These are phyloP conservation scores for Mycena haematopus DNA, from an alignment of 768 basidiomycete species.

Conservation along the genomic window DNA sequence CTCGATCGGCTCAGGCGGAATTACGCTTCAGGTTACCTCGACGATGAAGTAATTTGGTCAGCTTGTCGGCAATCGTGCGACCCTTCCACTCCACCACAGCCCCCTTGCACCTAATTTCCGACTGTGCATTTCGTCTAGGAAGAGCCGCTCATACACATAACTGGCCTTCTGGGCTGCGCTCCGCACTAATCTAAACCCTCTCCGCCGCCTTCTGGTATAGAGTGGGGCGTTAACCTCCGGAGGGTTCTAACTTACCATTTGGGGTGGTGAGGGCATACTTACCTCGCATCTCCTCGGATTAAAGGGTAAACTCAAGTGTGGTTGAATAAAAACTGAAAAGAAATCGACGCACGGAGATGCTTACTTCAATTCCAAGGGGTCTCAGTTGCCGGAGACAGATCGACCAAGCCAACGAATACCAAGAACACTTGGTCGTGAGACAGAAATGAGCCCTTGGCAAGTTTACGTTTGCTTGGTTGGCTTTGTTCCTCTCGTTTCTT, in stretches of 20 bases:
- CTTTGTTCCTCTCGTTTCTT: constrained; percentile 4
- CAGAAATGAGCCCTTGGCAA: background rate
- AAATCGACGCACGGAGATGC: background rate
- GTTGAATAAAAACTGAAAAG: background rate
- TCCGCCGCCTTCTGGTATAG: background rate
- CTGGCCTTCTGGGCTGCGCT: no score
- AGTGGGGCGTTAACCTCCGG: background rate
- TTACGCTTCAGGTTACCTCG: no score
- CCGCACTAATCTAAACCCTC: no score
- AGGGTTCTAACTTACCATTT: background rate
- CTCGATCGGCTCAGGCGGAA: no score
- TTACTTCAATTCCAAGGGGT: no score
- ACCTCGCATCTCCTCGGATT: background rate
- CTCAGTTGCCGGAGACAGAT: no score
- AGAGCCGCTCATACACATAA: no score
- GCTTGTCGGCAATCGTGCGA: no score
- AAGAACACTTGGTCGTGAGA: background rate
- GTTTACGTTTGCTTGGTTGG: constrained; percentile 1
- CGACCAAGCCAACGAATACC: background rate
- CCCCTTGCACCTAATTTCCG: no score
- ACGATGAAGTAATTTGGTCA: no score
- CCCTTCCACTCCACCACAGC: no score
- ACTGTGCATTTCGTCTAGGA: no score
- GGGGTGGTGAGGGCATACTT: background rate
- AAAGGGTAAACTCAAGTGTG: background rate